These are phyloP conservation scores for Silene uniflora DNA, from an alignment of 148 eudicot genomes.

Conservation along the genomic window DNA sequence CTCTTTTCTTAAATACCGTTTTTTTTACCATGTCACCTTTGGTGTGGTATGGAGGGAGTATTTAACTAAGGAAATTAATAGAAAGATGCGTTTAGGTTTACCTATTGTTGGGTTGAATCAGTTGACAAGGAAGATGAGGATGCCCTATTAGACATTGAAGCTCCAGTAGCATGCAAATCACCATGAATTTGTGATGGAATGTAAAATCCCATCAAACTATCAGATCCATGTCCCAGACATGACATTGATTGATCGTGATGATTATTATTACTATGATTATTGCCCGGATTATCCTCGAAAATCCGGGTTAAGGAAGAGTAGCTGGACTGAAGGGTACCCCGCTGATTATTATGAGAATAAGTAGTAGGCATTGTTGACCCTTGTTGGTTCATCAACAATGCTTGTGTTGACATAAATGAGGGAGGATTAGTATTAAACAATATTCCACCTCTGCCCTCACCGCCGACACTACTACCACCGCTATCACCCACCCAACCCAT, in stretches of 20 bases:
- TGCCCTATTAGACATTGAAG: slow-evolving; percentile 31
- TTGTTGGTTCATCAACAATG: slow-evolving; percentile 25
- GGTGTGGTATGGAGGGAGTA: too few species aligned
- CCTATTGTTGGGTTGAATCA: slow-evolving; percentile 39
- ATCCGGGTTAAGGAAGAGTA: slow-evolving; percentile 19
- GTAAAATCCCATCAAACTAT: slow-evolving; percentile 34
- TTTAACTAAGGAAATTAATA: too few species aligned
- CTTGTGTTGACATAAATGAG: slow-evolving; percentile 13
- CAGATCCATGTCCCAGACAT: slow-evolving; percentile 27
- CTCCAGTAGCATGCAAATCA: slow-evolving; percentile 25
- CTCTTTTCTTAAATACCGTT: too few species aligned
- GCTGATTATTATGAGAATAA: slow-evolving; percentile 15
- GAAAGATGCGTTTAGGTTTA: not conserved
- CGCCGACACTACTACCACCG: slow-evolving; percentile 18
- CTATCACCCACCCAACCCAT: slow-evolving; percentile 29
- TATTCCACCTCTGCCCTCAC: slow-evolving; percentile 24
- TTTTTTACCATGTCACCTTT: too few species aligned
- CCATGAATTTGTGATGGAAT: slow-evolving; percentile 28
- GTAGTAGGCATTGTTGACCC: not conserved
- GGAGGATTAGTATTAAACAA: slow-evolving; percentile 17
- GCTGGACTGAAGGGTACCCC: slow-evolving; percentile 52
- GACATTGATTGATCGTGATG: slow-evolving; percentile 18
- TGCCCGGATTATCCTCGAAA: slow-evolving; percentile 16
- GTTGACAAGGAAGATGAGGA: slow-evolving; percentile 40
- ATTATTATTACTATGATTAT: not conserved